Evolutionary conservation across 2,329 filamentous ascomycete genomes (phyloP).

Genomic region (Diplocarpon rosae): DNA sequence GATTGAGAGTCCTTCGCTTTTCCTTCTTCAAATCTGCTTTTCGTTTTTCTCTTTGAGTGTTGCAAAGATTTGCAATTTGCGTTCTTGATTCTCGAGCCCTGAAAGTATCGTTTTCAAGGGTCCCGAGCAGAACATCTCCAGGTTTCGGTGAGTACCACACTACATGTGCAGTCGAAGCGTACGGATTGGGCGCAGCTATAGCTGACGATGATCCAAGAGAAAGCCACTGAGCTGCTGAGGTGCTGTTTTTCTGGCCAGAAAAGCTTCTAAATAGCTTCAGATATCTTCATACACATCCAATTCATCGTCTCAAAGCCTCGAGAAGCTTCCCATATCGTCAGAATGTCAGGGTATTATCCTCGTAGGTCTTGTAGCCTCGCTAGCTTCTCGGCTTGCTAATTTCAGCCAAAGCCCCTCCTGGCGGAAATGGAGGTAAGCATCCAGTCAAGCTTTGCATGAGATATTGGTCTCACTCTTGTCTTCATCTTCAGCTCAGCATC

Average conservation of each 20-base stretch:
- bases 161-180: not conserved
- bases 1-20: slow-evolving; percentile 2
- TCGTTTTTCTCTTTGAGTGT: not conserved
- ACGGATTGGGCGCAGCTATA: slow-evolving; percentile 6
- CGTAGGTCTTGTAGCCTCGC: slow-evolving; percentile 21
- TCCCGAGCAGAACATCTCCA: not conserved
- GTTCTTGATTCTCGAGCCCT: not conserved
- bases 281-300: not conserved
- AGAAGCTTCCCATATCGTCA: slow-evolving; percentile 4
- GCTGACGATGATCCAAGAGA: slow-evolving; percentile 4
- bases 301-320: not conserved
- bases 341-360: slow-evolving; percentile 27
- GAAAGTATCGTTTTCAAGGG: no score
- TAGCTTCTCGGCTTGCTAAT: slow-evolving; percentile 12
- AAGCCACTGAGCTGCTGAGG: not conserved
- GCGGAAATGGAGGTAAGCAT: slow-evolving; percentile 18
- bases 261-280: slow-evolving; percentile 8
- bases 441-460: not conserved
- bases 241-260: not conserved
- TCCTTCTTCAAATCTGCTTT: not conserved
- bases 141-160: not conserved
- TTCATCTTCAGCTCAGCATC: slow-evolving; percentile 17
- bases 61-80: not conserved
- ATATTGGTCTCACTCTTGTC: slow-evolving; percentile 2
- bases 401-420: slow-evolving; percentile 22